A percentile compares a stretch with the other conserved stretches of the same genome.
These are phyloP conservation scores for Pseudogymnoascus pannorum DNA, from an alignment of 2,329 filamentous ascomycete species.

Conservation along the genomic window DNA sequence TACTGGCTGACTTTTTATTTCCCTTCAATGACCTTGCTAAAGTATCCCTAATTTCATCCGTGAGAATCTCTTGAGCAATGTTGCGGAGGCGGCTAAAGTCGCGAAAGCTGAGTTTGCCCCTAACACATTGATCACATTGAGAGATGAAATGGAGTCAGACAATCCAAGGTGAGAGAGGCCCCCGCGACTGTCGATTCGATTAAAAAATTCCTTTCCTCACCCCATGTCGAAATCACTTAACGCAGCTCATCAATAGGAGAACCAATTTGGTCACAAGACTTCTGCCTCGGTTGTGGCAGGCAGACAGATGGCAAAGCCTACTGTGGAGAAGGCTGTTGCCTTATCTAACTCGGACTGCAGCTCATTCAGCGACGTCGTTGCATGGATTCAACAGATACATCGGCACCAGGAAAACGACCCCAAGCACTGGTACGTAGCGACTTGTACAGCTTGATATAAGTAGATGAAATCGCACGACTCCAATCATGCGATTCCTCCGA, in stretches of 20 bases:
- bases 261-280: constrained; percentile 71
- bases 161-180: too few species aligned
- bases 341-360: neutral
- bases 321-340: constrained; percentile 85
- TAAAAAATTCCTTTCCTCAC: neutral
- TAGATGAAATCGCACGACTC: too few species aligned
- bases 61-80: too few species aligned
- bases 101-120: too few species aligned
- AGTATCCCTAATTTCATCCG: too few species aligned
- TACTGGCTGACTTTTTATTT: too few species aligned
- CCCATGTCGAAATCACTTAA: neutral
- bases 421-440: neutral
- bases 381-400: neutral
- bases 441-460: too few species aligned
- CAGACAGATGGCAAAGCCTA: constrained; percentile 76
- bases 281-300: constrained; percentile 89
- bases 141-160: too few species aligned
- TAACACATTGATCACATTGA: too few species aligned
- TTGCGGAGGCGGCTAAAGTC: too few species aligned
- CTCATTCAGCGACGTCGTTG: neutral
- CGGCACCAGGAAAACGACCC: neutral
- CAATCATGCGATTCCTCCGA: too few species aligned
- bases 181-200: neutral
- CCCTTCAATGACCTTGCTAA: too few species aligned
- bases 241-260: constrained; percentile 13